phyloP scores from a whole-genome alignment of 257 asterid genomes.

The Gentiana dahurica region DNA sequence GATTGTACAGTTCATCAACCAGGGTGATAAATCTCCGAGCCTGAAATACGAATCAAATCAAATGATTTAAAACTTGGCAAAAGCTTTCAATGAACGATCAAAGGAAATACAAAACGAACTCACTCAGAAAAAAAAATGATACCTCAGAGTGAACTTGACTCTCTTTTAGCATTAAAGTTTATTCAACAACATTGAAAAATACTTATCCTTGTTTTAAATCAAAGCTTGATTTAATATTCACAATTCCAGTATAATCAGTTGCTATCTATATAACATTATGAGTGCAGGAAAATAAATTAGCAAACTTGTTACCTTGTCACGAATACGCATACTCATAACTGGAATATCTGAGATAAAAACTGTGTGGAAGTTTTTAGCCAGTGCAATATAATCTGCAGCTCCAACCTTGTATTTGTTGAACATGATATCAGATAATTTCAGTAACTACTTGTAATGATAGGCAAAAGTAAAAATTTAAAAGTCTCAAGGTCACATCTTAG shows the following conservation, averaged over 20 bases:
- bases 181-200: too few relatives aligned
- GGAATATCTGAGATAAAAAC: constrained; percentile 86
- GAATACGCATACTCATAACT: constrained; percentile 88
- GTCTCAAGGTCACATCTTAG: too few relatives aligned
- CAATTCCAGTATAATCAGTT: not conserved
- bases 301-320: constrained; percentile 64
- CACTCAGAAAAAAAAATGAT: too few relatives aligned
- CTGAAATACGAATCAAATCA: constrained; percentile 24
- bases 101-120: too few relatives aligned
- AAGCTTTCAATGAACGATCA: too few relatives aligned
- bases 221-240: too few relatives aligned
- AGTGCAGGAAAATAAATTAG: not conserved
- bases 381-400: constrained; percentile 94
- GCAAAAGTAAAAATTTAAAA: not conserved
- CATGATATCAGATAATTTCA: not conserved
- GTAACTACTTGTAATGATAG: not conserved
- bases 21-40: constrained; percentile 97
- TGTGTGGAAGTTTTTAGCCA: constrained; percentile 76
- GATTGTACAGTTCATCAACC: constrained; percentile 91
- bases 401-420: constrained; percentile 53
- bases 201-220: too few relatives aligned
- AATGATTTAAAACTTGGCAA: not conserved
- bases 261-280: not conserved
- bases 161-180: too few relatives aligned
- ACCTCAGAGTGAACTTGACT: too few relatives aligned